Percentiles rank a stretch among this genome's conserved stretches.
phyloP scores from a whole-genome alignment of 2,329 filamentous ascomycete species.

The Apiospora sp. region DNA sequence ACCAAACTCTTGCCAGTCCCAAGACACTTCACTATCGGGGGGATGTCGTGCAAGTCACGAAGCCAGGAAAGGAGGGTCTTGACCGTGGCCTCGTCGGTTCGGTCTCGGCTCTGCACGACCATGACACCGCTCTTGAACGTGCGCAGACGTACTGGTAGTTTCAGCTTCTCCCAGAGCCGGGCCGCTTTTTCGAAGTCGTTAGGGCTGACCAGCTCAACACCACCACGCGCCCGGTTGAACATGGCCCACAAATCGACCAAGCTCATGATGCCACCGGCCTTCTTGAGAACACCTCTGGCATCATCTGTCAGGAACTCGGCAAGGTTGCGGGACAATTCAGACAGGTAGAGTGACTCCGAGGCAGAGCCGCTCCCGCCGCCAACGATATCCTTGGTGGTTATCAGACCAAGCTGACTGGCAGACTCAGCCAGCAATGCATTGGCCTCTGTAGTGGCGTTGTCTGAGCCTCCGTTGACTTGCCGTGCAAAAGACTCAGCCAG shows the following conservation, averaged over 20 bases:
- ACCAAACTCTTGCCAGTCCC: conserved; percentile 82
- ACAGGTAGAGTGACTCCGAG: conserved; percentile 86
- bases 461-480: conserved; percentile 64
- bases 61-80: conserved; percentile 80
- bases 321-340: conserved; percentile 82
- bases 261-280: conserved; percentile 86
- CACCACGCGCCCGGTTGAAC: conserved; percentile 92
- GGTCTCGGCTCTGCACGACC: conserved; percentile 87
- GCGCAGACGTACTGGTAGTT: conserved; percentile 83
- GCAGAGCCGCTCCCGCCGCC: conserved; percentile 69
- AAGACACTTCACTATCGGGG: conserved; percentile 69
- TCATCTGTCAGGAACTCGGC: conserved; percentile 93
- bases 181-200: conserved; percentile 92
- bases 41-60: conserved; percentile 73
- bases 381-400: conserved; percentile 96
- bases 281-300: conserved; percentile 76
- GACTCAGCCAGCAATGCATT: conserved; percentile 81
- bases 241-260: conserved; percentile 92
- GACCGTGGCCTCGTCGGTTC: conserved; percentile 91
- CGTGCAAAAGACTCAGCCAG: conserved; percentile 87
- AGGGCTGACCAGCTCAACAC: conserved; percentile 92
- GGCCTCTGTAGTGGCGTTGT: conserved; percentile 72
- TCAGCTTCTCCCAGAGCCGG: conserved; percentile 85
- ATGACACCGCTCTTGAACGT: conserved; percentile 94
- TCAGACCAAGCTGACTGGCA: conserved; percentile 81